Evolutionary conservation across 2,329 filamentous ascomycete species (phyloP), one percentile per base, ranked within the genome.

Genomic region (Neofusicoccum sp.): DNA sequence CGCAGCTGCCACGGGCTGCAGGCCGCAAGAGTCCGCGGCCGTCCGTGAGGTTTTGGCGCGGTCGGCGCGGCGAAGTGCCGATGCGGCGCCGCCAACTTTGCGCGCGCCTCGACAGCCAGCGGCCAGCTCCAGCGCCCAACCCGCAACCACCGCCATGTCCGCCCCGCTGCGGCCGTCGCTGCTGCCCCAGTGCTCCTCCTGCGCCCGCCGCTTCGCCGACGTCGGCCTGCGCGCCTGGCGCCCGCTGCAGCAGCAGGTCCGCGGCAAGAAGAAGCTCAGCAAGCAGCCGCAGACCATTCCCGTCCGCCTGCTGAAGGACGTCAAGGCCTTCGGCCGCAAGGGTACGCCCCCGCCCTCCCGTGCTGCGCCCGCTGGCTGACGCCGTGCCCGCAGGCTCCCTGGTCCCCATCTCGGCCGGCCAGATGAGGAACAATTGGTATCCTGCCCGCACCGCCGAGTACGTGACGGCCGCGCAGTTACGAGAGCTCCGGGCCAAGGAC

Each of bases 371-470:
- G 14, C 12, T 7, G 20, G 47, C n/a, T 36, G 28, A 28, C 44
- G 14, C 26, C 6, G 30, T 30, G 7, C 9, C 28, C 47, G 53
- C 63, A 85, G 83, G 82, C 63, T 70, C 79, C 16, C 78, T 84
- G 62, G 73, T 85, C 20, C 79, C 82, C 33, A 74, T 85, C 43
- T 70, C 79, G n/a, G 70, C 74, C 14, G 80, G 82, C 24, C 73
- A 76, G 38, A 84, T 86, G 82, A 77, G 83, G 64, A 84, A 84
- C 67, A 70, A 72, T 58, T 84, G 79, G 79, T 84, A 80, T 65
- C 82, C 82, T 3, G 70, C 69, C 44, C 73, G 76, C 61, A 73
- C 79, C 63, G 83, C 83, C 63, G 76, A 81, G 68, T 85, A 86
- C 70, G 73, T 84, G 24, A 78, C 80, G 47, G 65, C 69, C 36